Base-by-base conservation (phyloP, 2,329 filamentous ascomycete genomes). In the Xylaria sp. region DNA sequence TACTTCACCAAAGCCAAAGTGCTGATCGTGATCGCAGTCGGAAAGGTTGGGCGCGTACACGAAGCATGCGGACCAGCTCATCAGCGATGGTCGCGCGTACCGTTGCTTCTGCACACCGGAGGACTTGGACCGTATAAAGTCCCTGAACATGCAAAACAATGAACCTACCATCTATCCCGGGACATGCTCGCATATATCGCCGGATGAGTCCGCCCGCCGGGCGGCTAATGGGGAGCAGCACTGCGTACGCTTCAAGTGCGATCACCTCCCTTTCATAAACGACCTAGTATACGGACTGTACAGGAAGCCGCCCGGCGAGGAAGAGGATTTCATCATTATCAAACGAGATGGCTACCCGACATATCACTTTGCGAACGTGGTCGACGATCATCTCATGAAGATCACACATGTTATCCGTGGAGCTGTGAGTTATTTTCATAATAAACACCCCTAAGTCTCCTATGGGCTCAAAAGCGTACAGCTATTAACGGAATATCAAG, bases 391-490 rank as follows among this genome's bases (percentile, higher is more conserved):
- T 71, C 78, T 89, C 56, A 99, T 99, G 94, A 77, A 90, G 55
- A 95, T 99, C 62, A 97, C 92, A 0, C 93, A 97, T 72, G 94
- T 99, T 13, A 90, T 99, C 54, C 87, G 94, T 39, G 94, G 93
- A 48, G 88, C 89, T 21, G 87, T 89, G 73, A 65, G 81, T 59
- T 72, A 7, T n/a, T n/a, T n/a, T n/a, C n/a, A n/a, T n/a, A n/a
- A 9, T 37, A 20, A 16, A n/a, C 2, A 5, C 11, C 2, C 34
- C 5, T 11, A 22, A 26, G 34, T 11, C 9, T 18, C 18, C 41
- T 48, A 24, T 34, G 46, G 50, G 6, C 52, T 37, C 58, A 13
- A 13, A n/a, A 34, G 29, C 4, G 29, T 13, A 34, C 29, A 34
- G 29, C 9, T 13, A 34, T 16, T 5, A 24, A 24, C 20, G 26